A percentile compares a stretch with the other conserved stretches of the same genome.
Evolutionary conservation across 2,329 filamentous ascomycete species (phyloP).

Genomic region (Fusarium subglutinans): DNA sequence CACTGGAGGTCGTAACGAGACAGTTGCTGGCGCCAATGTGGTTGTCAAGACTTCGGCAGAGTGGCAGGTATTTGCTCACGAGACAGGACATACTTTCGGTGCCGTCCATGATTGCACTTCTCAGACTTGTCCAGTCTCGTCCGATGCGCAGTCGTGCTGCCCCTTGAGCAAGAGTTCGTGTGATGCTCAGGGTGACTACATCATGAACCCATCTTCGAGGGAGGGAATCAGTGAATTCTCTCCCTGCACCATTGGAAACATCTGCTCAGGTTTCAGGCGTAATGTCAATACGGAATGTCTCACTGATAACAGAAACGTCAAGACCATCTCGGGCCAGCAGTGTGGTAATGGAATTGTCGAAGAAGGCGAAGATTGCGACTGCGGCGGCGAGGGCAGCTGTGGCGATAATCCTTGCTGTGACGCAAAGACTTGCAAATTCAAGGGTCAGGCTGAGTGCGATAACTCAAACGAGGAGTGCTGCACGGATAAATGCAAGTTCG

Average conservation of each 20-base stretch:
- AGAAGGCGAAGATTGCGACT: constrained; percentile 93
- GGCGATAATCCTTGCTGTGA: constrained; percentile 84
- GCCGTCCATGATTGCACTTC: constrained; percentile 91
- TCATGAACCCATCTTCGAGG: constrained; percentile 95
- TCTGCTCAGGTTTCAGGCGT: constrained; percentile 85
- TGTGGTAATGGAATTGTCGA: constrained; percentile 99
- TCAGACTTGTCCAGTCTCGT: constrained; percentile 72
- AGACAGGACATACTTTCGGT: constrained; percentile 93
- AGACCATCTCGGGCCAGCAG: constrained; percentile 81
- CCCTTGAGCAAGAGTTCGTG: constrained; percentile 75
- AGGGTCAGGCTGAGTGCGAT: constrained; percentile 78
- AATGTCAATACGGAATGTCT: constrained; percentile 82
- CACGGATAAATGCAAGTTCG: constrained; percentile 71
- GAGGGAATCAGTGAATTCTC: constrained; percentile 81
- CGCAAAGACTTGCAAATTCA: constrained; percentile 86
- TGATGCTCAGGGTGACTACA: constrained; percentile 79
- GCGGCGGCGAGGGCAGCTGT: constrained; percentile 80
- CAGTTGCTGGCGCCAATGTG: constrained; percentile 86
- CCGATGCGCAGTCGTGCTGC: constrained; percentile 72
- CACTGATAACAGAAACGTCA: constrained; percentile 84
- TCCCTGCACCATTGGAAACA: constrained; percentile 88
- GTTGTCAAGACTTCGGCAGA: constrained; percentile 84
- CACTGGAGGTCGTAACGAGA: constrained; percentile 67
- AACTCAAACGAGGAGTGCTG: constrained; percentile 86
- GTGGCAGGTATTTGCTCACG: constrained; percentile 97